Conservation (phyloP, 2,329 filamentous ascomycete genomes). For the Pseudocercospora musae region DNA sequence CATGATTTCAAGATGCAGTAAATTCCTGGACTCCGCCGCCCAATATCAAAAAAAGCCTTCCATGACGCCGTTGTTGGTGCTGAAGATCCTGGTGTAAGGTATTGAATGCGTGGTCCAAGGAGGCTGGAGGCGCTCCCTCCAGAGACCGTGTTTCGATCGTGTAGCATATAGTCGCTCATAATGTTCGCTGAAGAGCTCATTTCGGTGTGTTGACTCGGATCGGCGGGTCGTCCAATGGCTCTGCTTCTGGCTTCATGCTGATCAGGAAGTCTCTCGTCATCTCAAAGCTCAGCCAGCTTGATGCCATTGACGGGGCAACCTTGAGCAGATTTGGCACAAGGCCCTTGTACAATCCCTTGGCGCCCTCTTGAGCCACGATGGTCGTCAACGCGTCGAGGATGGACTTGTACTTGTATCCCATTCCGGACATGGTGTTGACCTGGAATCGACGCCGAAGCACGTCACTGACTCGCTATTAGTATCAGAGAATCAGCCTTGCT, state of each 20-base stretch:
- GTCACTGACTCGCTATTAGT: constrained; percentile 55
- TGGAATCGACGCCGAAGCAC: constrained; percentile 92
- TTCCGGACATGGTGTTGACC: constrained; percentile 98
- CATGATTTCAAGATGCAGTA: neutral
- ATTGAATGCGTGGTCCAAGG: neutral
- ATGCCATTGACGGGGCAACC: constrained; percentile 97
- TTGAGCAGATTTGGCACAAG: constrained; percentile 94
- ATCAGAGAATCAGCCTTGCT: neutral
- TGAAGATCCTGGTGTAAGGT: neutral
- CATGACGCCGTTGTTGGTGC: neutral
- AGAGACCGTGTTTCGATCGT: neutral
- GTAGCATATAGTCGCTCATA: neutral
- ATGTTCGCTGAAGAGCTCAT: neutral
- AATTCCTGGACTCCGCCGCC: neutral
- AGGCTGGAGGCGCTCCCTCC: neutral
- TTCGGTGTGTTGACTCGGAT: constrained; percentile 9
- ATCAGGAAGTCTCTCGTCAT: constrained; percentile 84
- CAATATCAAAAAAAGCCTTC: neutral
- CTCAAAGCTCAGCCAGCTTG: constrained; percentile 97
- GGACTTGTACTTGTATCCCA: constrained; percentile 92
- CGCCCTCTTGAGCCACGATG: constrained; percentile 79
- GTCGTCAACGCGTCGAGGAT: constrained; percentile 78
- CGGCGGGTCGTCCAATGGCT: constrained; percentile 14
- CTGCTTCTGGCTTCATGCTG: constrained; percentile 18
- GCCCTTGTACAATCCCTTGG: constrained; percentile 88